Conservation (phyloP, 768 basidiomycete genomes). For the Boletus eberwhitei region DNA sequence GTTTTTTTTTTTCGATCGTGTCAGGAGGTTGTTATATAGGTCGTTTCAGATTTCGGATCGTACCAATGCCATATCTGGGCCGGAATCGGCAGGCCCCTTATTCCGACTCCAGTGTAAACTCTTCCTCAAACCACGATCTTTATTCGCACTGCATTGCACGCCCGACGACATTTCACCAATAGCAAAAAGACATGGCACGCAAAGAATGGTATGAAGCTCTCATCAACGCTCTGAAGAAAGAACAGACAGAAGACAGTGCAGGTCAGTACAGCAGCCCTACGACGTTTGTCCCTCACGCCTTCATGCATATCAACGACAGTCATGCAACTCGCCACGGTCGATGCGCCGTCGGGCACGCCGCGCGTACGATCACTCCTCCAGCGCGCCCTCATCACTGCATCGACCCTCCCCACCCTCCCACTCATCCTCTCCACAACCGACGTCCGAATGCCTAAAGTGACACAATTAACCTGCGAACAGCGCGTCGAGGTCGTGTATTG, state of each 20-base stretch:
- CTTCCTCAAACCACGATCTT: background rate
- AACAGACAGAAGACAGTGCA: conserved; percentile 30
- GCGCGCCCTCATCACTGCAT: conserved; percentile 51
- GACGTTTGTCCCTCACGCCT: background rate
- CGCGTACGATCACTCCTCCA: conserved; percentile 67
- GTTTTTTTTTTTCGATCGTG: background rate
- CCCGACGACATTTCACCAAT: background rate
- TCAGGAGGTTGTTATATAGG: background rate
- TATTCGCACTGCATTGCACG: background rate
- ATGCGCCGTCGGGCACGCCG: conserved; percentile 35
- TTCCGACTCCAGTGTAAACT: background rate
- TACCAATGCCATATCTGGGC: too few species aligned
- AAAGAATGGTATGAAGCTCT: conserved; percentile 49
- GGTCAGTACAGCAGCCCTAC: conserved; percentile 22
- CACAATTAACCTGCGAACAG: conserved; percentile 45
- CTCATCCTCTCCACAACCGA: conserved; percentile 70
- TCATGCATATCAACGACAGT: conserved; percentile 35
- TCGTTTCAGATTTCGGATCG: too few species aligned
- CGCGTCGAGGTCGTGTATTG: conserved; percentile 70
- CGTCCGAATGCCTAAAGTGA: conserved; percentile 64
- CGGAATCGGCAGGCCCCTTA: too few species aligned
- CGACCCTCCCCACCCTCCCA: conserved; percentile 44
- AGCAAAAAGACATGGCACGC: conserved; percentile 1
- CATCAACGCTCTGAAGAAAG: conserved; percentile 36
- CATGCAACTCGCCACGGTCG: conserved; percentile 45